A percentile compares a stretch with the other conserved stretches of the same genome.
Evolutionary conservation across 768 basidiomycete species (phyloP).

Genomic region (Trametes cinnabarina): DNA sequence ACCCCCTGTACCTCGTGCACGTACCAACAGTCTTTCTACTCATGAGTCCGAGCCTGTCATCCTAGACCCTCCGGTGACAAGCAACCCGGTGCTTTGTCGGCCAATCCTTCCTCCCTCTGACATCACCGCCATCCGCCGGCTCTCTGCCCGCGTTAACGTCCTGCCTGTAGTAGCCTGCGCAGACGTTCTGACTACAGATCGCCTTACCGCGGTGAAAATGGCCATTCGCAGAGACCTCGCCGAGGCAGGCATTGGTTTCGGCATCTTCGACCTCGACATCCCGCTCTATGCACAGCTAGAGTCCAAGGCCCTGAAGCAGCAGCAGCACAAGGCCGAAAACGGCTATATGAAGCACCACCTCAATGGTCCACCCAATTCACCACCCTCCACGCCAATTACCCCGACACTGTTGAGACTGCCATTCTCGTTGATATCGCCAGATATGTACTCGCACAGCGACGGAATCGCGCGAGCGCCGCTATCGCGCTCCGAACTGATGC

Average conservation of each 20-base stretch:
- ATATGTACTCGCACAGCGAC: constrained; percentile 81
- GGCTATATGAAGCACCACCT: constrained; percentile 47
- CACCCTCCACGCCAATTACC: constrained; percentile 65
- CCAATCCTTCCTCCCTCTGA: constrained; percentile 68
- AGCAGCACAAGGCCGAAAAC: constrained; percentile 31
- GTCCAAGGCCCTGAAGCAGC: constrained; percentile 18
- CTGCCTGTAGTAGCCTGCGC: constrained; percentile 83
- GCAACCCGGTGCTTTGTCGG: constrained; percentile 64
- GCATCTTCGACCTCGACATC: constrained; percentile 79
- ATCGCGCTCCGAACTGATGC: constrained; percentile 69
- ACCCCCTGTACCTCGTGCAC: constrained; percentile 65
- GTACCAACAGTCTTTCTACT: constrained; percentile 69
- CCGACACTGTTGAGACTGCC: constrained; percentile 66
- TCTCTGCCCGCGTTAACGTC: constrained; percentile 82
- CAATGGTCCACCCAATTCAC: constrained; percentile 58
- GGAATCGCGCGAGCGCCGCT: constrained; percentile 58
- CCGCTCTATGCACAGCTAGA: constrained; percentile 35
- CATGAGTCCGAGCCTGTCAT: constrained; percentile 74
- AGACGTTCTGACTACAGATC: constrained; percentile 79
- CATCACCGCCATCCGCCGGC: constrained; percentile 73
- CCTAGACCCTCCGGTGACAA: constrained; percentile 74
- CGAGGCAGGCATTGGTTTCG: constrained; percentile 83
- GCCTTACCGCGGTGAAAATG: constrained; percentile 73
- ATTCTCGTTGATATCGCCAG: constrained; percentile 83
- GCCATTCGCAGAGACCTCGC: constrained; percentile 80